These are phyloP conservation scores for Penicillium angulare DNA, from an alignment of 495 filamentous ascomycete species.

Conservation along the genomic window DNA sequence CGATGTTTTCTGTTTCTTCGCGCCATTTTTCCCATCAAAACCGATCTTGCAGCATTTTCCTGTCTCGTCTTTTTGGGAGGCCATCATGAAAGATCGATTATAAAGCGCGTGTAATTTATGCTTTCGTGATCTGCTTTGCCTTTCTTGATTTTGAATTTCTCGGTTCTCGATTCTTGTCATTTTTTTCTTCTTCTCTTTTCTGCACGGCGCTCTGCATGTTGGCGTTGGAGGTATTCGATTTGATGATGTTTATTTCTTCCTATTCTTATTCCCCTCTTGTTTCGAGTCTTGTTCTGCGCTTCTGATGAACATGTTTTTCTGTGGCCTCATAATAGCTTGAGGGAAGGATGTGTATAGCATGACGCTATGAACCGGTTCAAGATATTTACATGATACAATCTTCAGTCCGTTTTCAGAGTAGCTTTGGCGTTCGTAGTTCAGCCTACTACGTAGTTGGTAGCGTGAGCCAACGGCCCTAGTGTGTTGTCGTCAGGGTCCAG, in stretches of 20 bases:
- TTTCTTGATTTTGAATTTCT: neutral
- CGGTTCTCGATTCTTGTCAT: neutral
- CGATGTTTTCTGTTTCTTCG: slow-evolving; percentile 19
- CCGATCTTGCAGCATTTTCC: slow-evolving; percentile 30
- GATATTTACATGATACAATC: slow-evolving; percentile 14
- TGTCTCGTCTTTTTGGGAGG: slow-evolving; percentile 30
- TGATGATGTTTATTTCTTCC: slow-evolving; percentile 18
- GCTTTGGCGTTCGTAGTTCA: too few relatives aligned
- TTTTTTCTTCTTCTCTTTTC: neutral
- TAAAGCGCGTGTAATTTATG: slow-evolving; percentile 53
- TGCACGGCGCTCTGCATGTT: slow-evolving; percentile 24
- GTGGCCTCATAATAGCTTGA: slow-evolving; percentile 2
- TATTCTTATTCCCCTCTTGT: slow-evolving; percentile 18
- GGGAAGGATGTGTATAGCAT: slow-evolving; percentile 1
- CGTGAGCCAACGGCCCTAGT: too few relatives aligned
- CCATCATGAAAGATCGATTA: slow-evolving; percentile 37
- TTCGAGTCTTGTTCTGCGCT: slow-evolving; percentile 8
- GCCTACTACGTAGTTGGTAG: too few relatives aligned
- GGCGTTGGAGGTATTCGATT: slow-evolving; percentile 34
- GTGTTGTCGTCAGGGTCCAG: neutral
- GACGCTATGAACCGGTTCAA: slow-evolving; percentile 12
- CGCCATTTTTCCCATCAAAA: slow-evolving; percentile 19
- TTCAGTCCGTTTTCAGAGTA: too few relatives aligned
- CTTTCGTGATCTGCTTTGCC: slow-evolving; percentile 15
- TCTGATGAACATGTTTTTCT: slow-evolving; percentile 13